Base-by-base conservation (phyloP, 2,329 filamentous ascomycete species). In the Incumbomyces delicatus region DNA sequence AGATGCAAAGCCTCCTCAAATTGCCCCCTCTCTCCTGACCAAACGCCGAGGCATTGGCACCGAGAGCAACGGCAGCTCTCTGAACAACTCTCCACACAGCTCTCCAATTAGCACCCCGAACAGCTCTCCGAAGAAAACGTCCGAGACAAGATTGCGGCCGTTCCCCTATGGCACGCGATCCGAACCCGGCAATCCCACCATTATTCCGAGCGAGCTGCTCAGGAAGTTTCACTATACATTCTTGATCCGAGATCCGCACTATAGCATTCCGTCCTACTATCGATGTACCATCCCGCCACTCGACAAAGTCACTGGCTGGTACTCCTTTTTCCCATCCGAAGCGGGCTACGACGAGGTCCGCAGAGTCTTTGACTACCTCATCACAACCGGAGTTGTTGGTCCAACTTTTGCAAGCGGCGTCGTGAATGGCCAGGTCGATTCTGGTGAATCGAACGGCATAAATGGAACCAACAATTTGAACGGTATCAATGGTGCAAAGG, bases 181-280 rank as follows among this genome's bases (percentile, higher is more conserved):
- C 2, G 82, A 90, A 66, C 70, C 76, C 2, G 74, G 74, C 48
- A 96, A 96, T 66, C 90, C 89, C 1, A 94, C 88, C 1, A 83
- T 94, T 20, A 69, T 96, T 42, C 92, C 92, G 2, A 68, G 77
- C 22, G 78, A 80, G 27, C 70, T 87, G 49, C 73, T 96, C 48
- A 76, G 80, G 60, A 74, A 80, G 55, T 96, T 94, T 69, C 88
- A 95, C 66, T 96, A 90, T 70, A 87, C 89, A 17, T 96, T 98
- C 69, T 76, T 96, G 53, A 96, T 98, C 72, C 89, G 92, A 48
- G 88, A 96, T 64, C 92, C 92, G n/a, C 81, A 87, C 58, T 81
- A 80, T 62, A 85, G 86, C 58, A 89, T 96, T 54, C 92, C 92
- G 6, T 94, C 87, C 39, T 96, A 90, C 72, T 95, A 84, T 74